Base-by-base conservation (phyloP, 2,329 filamentous ascomycete genomes). In the Fusarium sp. region DNA sequence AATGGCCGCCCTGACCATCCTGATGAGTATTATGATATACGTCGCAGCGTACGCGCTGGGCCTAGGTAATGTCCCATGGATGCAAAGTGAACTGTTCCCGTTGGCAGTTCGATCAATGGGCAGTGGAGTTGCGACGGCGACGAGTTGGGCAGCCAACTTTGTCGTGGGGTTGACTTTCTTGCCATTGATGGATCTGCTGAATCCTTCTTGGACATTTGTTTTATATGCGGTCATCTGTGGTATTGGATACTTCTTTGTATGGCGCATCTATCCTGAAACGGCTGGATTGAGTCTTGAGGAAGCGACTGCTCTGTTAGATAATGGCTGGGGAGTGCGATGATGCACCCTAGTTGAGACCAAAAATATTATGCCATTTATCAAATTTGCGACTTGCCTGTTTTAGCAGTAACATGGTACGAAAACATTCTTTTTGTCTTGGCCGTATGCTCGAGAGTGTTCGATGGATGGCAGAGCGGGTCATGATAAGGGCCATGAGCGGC, bases 21-120 rank as follows among this genome's bases (percentile, higher is more conserved):
- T 97, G 4, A 65, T 87, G 39, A 91, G 91, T 67, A 90, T 97
- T 76, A 90, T 94, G 77, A 70, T 93, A 9, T 97, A 96, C 77
- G 94, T 97, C 3, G 91, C 92, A 10, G 85, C 90, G 1, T 98
- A 96, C 75, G 95, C 95, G 2, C 83, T 94, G 2, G 95, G 95
- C 4, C 84, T 98, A 3, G 95, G 95, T 10, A 96, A 94, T 72
- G 93, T 98, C 4, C 94, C 95, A 1, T 98, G 95, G 95, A 95
- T 97, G 85, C 94, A 97, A 80, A 93, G 90, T 70, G 95, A 98
- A 80, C 86, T 97, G 30, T 97, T 97, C 75, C 91, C 94, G 1
- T 83, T 94, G 46, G 84, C 85, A 28, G 91, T 94, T 44, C 88
- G 92, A 47, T 89, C 89, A 6, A 78, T 93, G 2, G 92, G 92